Evolutionary conservation across 2,329 filamentous ascomycete genomes (phyloP).

Genomic region (Sphaerulina vaccinii): DNA sequence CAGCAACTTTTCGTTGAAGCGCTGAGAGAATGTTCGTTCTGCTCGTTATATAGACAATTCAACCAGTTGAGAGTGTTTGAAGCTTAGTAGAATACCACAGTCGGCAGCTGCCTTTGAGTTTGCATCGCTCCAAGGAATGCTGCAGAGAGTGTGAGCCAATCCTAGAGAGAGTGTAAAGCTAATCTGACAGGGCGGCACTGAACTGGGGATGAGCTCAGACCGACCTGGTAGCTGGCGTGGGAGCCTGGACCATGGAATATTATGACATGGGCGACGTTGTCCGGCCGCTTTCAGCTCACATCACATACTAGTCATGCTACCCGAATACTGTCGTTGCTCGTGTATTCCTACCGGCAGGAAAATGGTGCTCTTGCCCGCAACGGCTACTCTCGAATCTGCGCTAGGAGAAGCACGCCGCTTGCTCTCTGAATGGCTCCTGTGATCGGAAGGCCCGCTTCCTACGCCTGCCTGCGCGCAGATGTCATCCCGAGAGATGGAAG

Average conservation of each 20-base stretch:
- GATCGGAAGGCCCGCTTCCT: neutral
- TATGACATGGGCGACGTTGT: constrained; percentile 17
- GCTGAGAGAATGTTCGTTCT: neutral
- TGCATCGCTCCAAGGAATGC: constrained; percentile 20
- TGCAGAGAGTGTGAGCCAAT: constrained; percentile 23
- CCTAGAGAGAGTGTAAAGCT: constrained; percentile 23
- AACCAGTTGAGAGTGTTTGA: neutral
- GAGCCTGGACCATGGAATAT: constrained; percentile 20
- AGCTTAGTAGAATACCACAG: constrained; percentile 20
- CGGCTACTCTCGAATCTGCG: constrained; percentile 17
- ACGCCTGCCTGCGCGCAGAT: constrained; percentile 1
- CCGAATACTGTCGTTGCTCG: constrained; percentile 13
- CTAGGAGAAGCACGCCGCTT: constrained; percentile 26
- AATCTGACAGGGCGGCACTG: constrained; percentile 25
- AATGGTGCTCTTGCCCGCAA: constrained; percentile 17
- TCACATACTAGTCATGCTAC: constrained; percentile 17
- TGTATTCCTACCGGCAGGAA: constrained; percentile 18
- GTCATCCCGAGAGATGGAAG: neutral
- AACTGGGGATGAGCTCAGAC: constrained; percentile 16
- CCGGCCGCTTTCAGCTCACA: constrained; percentile 6
- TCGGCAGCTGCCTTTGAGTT: constrained; percentile 29
- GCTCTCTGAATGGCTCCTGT: constrained; percentile 21
- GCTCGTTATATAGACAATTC: neutral
- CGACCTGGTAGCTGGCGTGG: constrained; percentile 24
- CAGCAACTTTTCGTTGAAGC: constrained; percentile 6